These are phyloP conservation scores for Cladosporium sp. DNA, from an alignment of 2,329 filamentous ascomycete genomes.

Conservation along the genomic window DNA sequence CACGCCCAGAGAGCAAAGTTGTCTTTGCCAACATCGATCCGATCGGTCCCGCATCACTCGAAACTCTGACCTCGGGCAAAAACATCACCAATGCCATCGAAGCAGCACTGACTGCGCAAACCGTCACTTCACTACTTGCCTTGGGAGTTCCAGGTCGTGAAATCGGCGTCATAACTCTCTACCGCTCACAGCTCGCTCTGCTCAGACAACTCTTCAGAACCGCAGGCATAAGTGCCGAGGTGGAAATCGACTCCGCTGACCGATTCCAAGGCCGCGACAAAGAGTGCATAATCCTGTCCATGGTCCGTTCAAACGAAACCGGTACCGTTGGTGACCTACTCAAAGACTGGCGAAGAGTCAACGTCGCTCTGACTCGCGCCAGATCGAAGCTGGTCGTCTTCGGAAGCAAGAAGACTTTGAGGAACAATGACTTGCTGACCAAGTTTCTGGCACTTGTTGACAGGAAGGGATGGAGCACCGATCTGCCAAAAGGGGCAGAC, in stretches of 20 bases:
- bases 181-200: slow-evolving; percentile 83
- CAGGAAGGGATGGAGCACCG: slow-evolving; percentile 69
- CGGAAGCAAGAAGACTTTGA: slow-evolving; percentile 75
- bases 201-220: slow-evolving; percentile 63
- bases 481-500: slow-evolving; percentile 46
- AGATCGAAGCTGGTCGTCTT: slow-evolving; percentile 87
- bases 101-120: slow-evolving; percentile 68
- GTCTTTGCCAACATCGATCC: slow-evolving; percentile 86
- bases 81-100: slow-evolving; percentile 88
- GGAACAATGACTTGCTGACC: slow-evolving; percentile 65
- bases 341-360: slow-evolving; percentile 87
- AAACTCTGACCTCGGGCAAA: slow-evolving; percentile 67
- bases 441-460: slow-evolving; percentile 76
- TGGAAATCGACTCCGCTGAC: slow-evolving; percentile 96
- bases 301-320: slow-evolving; percentile 80
- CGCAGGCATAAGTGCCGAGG: slow-evolving; percentile 43
- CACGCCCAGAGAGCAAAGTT: slow-evolving; percentile 68
- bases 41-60: slow-evolving; percentile 59
- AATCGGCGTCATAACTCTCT: slow-evolving; percentile 95
- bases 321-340: slow-evolving; percentile 84
- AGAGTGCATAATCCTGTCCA: slow-evolving; percentile 79
- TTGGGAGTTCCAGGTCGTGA: slow-evolving; percentile 69
- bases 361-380: slow-evolving; percentile 90
- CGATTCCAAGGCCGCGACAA: slow-evolving; percentile 97
- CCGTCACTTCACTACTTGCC: slow-evolving; percentile 73